A percentile compares a stretch with the other conserved stretches of the same genome.
These are phyloP conservation scores for Phytophthora uliginosa DNA, from an alignment of 352 stramenopile genomes.

Conservation along the genomic window DNA sequence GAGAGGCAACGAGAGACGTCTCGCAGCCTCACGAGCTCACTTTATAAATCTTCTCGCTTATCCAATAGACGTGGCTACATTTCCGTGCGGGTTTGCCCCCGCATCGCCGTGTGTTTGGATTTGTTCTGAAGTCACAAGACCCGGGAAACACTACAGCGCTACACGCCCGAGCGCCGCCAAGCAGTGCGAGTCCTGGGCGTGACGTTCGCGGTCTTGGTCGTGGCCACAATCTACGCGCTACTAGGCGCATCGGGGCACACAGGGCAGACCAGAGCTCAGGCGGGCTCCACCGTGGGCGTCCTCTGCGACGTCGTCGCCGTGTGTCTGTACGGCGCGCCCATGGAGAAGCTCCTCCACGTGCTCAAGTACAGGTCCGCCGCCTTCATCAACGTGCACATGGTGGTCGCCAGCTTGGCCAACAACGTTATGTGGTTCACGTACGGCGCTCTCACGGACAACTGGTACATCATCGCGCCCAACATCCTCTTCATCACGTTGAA, in stretches of 20 bases:
- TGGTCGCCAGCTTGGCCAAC: constrained; percentile 50
- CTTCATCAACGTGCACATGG: constrained; percentile 56
- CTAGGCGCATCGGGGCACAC: constrained; percentile 37
- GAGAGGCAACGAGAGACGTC: no score
- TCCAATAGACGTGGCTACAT: no score
- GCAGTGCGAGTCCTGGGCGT: constrained; percentile 30
- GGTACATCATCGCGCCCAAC: constrained; percentile 38
- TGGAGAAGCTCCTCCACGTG: constrained; percentile 54
- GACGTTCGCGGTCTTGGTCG: constrained; percentile 14
- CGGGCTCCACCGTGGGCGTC: constrained; percentile 36
- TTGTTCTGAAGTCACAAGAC: no score
- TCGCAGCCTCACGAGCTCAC: no score
- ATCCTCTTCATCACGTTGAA: constrained; percentile 33
- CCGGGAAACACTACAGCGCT: no score
- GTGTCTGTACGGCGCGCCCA: constrained; percentile 45
- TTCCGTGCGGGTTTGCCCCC: no score
- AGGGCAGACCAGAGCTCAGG: constrained; percentile 32
- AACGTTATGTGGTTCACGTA: constrained; percentile 59
- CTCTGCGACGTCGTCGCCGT: constrained; percentile 37
- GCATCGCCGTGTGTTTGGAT: no score
- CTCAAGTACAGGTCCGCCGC: constrained; percentile 45
- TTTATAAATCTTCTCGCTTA: no score
- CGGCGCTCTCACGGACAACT: constrained; percentile 37
- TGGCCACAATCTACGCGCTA: constrained; percentile 44
- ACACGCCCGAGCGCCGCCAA: constrained; percentile 35